Conservation (phyloP, 495 filamentous ascomycete genomes). For the Glutinoglossum americanum region DNA sequence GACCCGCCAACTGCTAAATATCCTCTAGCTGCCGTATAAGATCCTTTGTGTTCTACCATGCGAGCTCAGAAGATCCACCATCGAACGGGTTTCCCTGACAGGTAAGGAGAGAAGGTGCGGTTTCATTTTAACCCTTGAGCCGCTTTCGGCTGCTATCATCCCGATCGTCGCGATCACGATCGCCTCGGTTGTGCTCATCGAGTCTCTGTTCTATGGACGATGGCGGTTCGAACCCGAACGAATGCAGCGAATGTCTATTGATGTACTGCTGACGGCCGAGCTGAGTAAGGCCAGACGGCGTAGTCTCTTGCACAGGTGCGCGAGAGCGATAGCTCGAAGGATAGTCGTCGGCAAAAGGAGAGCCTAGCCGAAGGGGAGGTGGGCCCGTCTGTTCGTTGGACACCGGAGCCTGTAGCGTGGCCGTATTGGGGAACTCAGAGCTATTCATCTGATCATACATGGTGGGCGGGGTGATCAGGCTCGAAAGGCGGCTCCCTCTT, state of each 20-base stretch:
- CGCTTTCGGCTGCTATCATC: conserved; percentile 1
- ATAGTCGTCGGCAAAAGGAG: neutral
- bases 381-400: neutral
- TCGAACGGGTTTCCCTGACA: neutral
- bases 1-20: neutral
- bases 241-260: neutral
- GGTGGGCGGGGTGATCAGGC: conserved; percentile 26
- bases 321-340: neutral
- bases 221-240: neutral
- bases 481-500: conserved; percentile 20
- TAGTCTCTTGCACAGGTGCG: neutral
- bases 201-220: neutral
- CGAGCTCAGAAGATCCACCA: neutral
- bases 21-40: neutral
- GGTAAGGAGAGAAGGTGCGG: neutral
- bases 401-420: neutral
- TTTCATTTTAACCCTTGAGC: neutral
- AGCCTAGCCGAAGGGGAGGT: neutral
- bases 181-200: neutral
- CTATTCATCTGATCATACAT: neutral
- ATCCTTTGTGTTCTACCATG: neutral
- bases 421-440: neutral
- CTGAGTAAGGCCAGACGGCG: neutral
- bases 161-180: neutral
- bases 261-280: neutral